Conservation (phyloP, 148 eudicot genomes). For the Agrostemma githago region DNA sequence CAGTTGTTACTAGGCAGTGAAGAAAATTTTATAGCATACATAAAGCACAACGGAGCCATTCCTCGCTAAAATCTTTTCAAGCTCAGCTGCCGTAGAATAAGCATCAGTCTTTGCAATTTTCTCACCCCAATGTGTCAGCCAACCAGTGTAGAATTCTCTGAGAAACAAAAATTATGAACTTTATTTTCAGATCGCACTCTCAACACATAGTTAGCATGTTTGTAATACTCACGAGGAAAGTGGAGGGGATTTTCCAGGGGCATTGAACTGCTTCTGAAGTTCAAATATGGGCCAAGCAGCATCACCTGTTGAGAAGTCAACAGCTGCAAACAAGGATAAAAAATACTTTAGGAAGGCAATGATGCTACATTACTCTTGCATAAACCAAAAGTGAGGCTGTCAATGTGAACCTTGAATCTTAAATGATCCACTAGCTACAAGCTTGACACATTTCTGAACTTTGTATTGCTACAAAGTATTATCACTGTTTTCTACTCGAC, state of each 20-base stretch:
- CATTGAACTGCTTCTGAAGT: constrained; percentile 89
- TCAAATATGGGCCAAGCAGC: constrained; percentile 88
- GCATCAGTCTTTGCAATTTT: constrained; percentile 69
- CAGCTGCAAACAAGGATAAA: constrained; percentile 43
- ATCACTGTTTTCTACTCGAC: background rate
- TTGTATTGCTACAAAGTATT: background rate
- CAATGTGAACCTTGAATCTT: background rate
- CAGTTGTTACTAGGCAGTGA: constrained; percentile 10
- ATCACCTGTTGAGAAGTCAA: constrained; percentile 86
- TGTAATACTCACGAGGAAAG: constrained; percentile 69
- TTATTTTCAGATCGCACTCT: constrained; percentile 11
- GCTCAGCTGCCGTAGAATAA: constrained; percentile 58
- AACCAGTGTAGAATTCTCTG: constrained; percentile 95
- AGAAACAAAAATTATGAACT: constrained; percentile 28
- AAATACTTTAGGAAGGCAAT: constrained; percentile 4
- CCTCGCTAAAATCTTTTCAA: constrained; percentile 64
- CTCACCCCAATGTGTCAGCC: constrained; percentile 99
- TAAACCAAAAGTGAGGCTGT: background rate
- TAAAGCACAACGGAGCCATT: constrained; percentile 94
- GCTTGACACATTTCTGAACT: background rate
- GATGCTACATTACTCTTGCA: background rate
- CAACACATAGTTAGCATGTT: constrained; percentile 10
- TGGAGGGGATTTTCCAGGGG: constrained; percentile 94
- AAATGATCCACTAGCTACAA: background rate
- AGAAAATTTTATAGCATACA: constrained; percentile 43